These are phyloP conservation scores for Glycine soja DNA, from an alignment of 306 rosid species.

Conservation along the genomic window DNA sequence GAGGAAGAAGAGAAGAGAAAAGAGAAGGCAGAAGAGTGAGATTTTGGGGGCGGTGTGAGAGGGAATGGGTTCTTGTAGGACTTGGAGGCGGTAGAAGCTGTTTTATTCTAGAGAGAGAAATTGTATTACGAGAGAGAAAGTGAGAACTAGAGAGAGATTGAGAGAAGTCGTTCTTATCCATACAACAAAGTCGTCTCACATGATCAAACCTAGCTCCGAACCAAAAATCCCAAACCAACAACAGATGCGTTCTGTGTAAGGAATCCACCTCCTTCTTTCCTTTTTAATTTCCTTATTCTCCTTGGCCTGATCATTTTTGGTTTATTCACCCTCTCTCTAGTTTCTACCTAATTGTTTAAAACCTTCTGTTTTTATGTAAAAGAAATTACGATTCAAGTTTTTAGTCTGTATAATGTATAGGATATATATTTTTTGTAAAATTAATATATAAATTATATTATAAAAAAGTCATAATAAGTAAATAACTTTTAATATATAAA, in stretches of 20 bases:
- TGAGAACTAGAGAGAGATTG: conserved; percentile 43
- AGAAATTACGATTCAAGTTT: no score
- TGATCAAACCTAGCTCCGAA: conserved; percentile 39
- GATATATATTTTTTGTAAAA: no score
- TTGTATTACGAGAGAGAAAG: conserved; percentile 1
- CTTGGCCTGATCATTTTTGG: conserved; percentile 59
- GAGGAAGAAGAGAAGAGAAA: conserved; percentile 53
- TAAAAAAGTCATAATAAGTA: no score
- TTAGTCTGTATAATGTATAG: no score
- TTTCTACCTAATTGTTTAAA: conserved; percentile 17
- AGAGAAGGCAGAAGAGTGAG: background rate
- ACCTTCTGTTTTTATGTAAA: background rate
- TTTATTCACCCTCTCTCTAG: conserved; percentile 25
- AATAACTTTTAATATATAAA: no score
- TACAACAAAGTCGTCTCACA: conserved; percentile 74
- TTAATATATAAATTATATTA: no score
- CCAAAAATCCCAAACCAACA: background rate
- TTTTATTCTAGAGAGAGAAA: conserved; percentile 45
- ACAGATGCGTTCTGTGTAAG: conserved; percentile 40
- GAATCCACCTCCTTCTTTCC: conserved; percentile 61
- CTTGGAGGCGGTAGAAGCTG: conserved; percentile 52
- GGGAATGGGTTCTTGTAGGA: conserved; percentile 70
- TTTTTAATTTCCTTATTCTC: conserved; percentile 67
- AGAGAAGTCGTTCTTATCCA: conserved; percentile 76
- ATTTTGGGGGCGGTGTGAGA: conserved; percentile 51